phyloP scores from a whole-genome alignment of 2,329 filamentous ascomycete species.

The Knufia fluminis region DNA sequence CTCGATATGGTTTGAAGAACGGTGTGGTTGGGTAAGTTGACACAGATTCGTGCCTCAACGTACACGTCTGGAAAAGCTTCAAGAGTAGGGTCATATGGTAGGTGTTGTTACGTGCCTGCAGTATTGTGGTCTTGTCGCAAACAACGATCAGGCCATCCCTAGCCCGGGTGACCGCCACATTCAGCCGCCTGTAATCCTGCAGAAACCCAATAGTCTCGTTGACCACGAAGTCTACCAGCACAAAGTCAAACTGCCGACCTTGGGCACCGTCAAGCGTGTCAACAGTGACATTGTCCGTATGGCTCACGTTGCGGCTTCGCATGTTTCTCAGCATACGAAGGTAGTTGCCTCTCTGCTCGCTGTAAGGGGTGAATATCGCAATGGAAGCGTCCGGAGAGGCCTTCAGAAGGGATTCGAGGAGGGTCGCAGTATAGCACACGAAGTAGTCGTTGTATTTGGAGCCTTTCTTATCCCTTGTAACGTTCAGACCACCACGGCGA shows the following conservation, averaged over 20 bases:
- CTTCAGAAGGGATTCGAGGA: not conserved
- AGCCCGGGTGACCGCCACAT: conserved; percentile 38
- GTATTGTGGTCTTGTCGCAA: not conserved
- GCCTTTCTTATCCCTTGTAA: not conserved
- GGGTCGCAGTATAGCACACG: not conserved
- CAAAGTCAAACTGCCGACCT: conserved; percentile 90
- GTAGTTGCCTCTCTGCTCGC: conserved; percentile 56
- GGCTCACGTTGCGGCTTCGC: not conserved
- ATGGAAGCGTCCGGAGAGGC: conserved; percentile 41
- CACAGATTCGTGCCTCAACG: not conserved
- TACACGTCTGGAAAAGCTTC: not conserved
- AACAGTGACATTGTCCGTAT: not conserved
- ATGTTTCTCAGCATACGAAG: not conserved
- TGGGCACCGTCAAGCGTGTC: conserved; percentile 70
- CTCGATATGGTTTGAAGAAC: too few species aligned
- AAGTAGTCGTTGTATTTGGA: not conserved
- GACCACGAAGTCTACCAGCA: conserved; percentile 80
- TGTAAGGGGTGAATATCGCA: conserved; percentile 91
- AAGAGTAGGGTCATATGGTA: not conserved
- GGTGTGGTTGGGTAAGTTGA: too few species aligned
- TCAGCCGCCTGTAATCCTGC: conserved; percentile 80
- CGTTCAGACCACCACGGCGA: not conserved
- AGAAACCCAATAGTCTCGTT: conserved; percentile 86
- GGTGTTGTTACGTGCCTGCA: not conserved
- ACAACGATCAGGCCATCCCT: not conserved